These are phyloP conservation scores for Tremellales sp. DNA, from an alignment of 1,284 basidiomycete species.

Conservation along the genomic window DNA sequence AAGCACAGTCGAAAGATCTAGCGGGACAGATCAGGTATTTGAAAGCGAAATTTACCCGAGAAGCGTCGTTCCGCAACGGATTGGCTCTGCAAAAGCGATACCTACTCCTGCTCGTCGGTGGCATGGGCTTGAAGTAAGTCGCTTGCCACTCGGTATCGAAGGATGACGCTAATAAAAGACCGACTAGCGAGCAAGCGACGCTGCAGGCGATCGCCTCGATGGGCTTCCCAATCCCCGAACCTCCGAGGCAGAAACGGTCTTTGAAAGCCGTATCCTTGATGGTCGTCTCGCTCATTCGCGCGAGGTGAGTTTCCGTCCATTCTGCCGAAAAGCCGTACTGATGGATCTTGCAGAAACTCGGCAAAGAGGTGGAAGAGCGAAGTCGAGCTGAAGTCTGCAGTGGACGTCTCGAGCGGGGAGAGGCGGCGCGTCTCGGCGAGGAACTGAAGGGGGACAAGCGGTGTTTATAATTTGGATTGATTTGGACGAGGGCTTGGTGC, in stretches of 20 bases:
- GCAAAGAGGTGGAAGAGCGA: constrained; percentile 29
- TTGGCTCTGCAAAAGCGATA: constrained; percentile 85
- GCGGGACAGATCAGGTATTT: constrained; percentile 72
- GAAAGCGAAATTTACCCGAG: constrained; percentile 84
- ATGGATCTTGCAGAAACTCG: constrained; percentile 14
- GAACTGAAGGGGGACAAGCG: background rate
- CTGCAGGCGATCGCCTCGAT: constrained; percentile 71
- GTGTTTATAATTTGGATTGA: no score
- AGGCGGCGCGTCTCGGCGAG: constrained; percentile 16
- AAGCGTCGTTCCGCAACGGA: constrained; percentile 73
- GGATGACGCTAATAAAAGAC: constrained; percentile 1
- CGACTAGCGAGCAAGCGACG: constrained; percentile 67
- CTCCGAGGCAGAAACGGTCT: constrained; percentile 49
- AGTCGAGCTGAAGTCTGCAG: constrained; percentile 16
- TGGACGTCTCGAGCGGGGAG: constrained; percentile 12
- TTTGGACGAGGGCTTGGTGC: no score
- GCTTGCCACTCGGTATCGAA: background rate
- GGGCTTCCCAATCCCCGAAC: constrained; percentile 58
- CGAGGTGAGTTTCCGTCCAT: constrained; percentile 59
- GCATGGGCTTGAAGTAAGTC: constrained; percentile 68
- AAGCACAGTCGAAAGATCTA: constrained; percentile 33
- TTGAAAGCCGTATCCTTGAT: constrained; percentile 61
- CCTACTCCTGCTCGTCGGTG: constrained; percentile 47
- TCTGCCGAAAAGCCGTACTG: no score
- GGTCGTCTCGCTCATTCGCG: constrained; percentile 63